Evolutionary conservation across 2,329 filamentous ascomycete genomes (phyloP), one percentile per base, ranked within the genome.

Genomic region (Drechslera avenae): DNA sequence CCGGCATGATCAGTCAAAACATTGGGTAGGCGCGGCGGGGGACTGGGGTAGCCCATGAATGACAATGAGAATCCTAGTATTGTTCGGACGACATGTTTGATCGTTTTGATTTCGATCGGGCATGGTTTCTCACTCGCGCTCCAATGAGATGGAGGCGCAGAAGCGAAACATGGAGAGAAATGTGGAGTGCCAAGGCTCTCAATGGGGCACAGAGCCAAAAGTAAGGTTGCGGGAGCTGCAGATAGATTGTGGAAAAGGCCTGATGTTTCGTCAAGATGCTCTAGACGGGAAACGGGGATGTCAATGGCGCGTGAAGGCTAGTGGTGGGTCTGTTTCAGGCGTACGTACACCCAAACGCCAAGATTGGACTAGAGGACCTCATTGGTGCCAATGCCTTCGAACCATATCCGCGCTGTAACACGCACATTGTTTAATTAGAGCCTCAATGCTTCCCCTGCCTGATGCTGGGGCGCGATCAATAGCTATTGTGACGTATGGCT

Each of bases 271-370:
- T 31, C 52, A 30, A 33, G 33, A 39, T 44, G 42, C 46, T 35
- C 21, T 47, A 19, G 30, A 34, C 35, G 33, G 36, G 33, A 39
- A 18, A 13, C 32, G 43, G 39, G 23, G 37, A 31, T 41, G 30
- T n/a, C 31, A 21, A 50, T 48, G 26, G 39, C 26, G 36, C 23
- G 50, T 55, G 54, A 50, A 57, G 46, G 45, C 46, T 43, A 35
- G 35, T 23, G 32, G 41, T 46, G 52, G 51, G 40, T 31, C 52
- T 30, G 55, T 60, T 60, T 60, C 57, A 52, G 47, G 41, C 54
- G 48, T 46, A 45, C 50, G 39, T 40, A 41, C 48, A 39, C 42
- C 21, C 39, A 13, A 16, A 21, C 40, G 46, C 46, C 50, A 56
- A 56, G 46, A 39, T 18, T 14, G 13, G 13, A 1, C 28, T n/a